A percentile compares a stretch with the other conserved stretches of the same genome.
Conservation (phyloP, 208 protist species). For the Acanthamoeba castellanii region DNA sequence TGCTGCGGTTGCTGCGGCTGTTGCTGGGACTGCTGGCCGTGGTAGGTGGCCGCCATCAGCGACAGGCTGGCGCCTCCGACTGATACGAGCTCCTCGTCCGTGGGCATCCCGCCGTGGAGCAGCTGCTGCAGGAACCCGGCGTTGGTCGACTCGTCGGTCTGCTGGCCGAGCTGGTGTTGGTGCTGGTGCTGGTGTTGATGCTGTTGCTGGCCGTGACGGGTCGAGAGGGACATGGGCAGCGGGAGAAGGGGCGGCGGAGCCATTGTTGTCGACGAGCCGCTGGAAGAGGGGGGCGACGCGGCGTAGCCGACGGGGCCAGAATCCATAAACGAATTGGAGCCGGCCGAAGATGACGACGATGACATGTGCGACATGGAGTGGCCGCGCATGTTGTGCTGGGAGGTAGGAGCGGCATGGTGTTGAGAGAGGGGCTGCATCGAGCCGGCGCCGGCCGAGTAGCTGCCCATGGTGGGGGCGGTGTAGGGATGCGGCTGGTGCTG, state of each 20-base stretch:
- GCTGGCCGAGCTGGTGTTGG: neutral
- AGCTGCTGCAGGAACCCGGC: neutral
- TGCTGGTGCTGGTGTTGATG: neutral
- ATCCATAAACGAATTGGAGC: neutral
- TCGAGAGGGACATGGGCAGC: neutral
- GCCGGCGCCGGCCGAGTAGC: neutral
- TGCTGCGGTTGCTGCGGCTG: neutral
- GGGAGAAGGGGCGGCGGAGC: neutral
- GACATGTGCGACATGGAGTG: neutral
- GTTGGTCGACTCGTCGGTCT: neutral
- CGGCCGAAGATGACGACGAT: neutral
- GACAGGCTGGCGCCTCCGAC: neutral
- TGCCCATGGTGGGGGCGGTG: neutral
- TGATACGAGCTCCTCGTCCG: constrained; percentile 1
- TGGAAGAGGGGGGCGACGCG: neutral
- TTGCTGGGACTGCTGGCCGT: neutral
- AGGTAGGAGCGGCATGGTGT: neutral
- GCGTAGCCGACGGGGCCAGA: neutral
- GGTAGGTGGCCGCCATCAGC: neutral
- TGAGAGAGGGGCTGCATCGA: neutral
- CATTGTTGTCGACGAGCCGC: constrained; percentile 12
- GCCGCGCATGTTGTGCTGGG: neutral
- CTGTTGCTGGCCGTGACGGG: neutral
- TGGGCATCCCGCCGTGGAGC: constrained; percentile 2
- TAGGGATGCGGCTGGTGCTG: neutral